These are phyloP conservation scores for Coelastrella sp. DNA, from an alignment of 139 green algal species.

Conservation along the genomic window DNA sequence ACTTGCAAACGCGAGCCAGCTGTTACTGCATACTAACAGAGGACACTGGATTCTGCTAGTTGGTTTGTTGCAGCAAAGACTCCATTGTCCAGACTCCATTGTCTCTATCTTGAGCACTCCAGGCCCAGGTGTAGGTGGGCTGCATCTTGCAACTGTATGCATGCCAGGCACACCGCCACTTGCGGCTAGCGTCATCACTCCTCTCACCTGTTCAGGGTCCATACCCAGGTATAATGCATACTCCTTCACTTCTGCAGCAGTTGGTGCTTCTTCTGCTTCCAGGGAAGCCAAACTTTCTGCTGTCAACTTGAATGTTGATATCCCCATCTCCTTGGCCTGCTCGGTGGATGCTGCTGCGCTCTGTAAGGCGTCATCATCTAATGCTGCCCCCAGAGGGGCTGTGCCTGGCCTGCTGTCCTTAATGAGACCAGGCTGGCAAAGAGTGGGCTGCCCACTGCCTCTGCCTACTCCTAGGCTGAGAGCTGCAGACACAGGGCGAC, in stretches of 20 bases:
- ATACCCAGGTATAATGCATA: slow-evolving; percentile 66
- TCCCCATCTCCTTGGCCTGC: not conserved
- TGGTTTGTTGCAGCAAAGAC: too few relatives aligned
- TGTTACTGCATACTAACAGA: too few relatives aligned
- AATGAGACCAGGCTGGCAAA: too few relatives aligned
- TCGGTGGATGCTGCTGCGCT: not conserved
- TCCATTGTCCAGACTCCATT: too few relatives aligned
- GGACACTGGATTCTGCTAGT: too few relatives aligned
- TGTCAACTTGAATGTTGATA: not conserved
- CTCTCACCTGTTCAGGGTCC: slow-evolving; percentile 28
- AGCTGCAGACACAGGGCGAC: not conserved
- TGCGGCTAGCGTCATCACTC: too few relatives aligned
- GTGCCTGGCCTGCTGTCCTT: slow-evolving; percentile 22
- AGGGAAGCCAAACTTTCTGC: not conserved
- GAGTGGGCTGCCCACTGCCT: not conserved
- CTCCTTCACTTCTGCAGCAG: slow-evolving; percentile 56
- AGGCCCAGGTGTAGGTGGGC: too few relatives aligned
- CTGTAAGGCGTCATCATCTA: not conserved
- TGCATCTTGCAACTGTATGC: too few relatives aligned
- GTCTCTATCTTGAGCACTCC: too few relatives aligned
- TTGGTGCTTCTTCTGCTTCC: slow-evolving; percentile 37
- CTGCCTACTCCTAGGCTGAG: not conserved
- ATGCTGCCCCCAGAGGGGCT: not conserved
- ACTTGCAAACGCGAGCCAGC: too few relatives aligned
- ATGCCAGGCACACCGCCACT: too few relatives aligned